Base-by-base conservation (phyloP, 2,329 filamentous ascomycete genomes). In the Xylariales sp. region DNA sequence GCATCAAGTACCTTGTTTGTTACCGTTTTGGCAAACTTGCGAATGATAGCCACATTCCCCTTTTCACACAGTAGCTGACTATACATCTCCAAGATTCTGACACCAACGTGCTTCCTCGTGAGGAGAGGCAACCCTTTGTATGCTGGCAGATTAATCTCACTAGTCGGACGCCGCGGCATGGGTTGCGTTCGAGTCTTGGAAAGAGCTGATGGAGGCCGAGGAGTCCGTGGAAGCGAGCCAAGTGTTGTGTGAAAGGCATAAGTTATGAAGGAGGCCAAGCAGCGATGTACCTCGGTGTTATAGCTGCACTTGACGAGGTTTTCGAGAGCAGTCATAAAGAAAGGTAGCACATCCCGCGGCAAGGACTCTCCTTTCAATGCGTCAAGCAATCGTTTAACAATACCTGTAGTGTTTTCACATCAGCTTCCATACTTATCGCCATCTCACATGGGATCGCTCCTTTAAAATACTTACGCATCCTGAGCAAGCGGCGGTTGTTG, bases 1-100 rank as follows among this genome's bases (percentile, higher is more conserved):
- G 40, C 42, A 40, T 47, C 44, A 61, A 69, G 54, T 67, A 88
- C 86, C 74, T 95, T 95, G 51, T 95, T 95, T 16, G 91, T 96
- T 7, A 98, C 91, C 2, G 91, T 94, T 54, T 85, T 86, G 5
- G 89, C 88, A 67, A 98, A 97, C 51, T 89, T 93, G 54, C 83
- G 80, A 40, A 95, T 85, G 44, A 84, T 81, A 12, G 69, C 69
- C 8, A 74, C 65, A 46, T 83, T 88, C 16, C 74, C 74, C 50
- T 79, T 78, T 44, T 87, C 81, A 52, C 89, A 95, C 8, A 96
- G 68, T 10, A 95, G 70, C 18, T 81, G 74, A 6, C 84, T 76
- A 54, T 93, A 91, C 62, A 95, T 81, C 46, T 78, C 78, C 15
- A 96, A 66, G 37, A 96, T 77, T 44, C 76, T 81, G 25, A 82